Base-by-base conservation (phyloP, 2,329 filamentous ascomycete species). In the Aplosporella prunicola region DNA sequence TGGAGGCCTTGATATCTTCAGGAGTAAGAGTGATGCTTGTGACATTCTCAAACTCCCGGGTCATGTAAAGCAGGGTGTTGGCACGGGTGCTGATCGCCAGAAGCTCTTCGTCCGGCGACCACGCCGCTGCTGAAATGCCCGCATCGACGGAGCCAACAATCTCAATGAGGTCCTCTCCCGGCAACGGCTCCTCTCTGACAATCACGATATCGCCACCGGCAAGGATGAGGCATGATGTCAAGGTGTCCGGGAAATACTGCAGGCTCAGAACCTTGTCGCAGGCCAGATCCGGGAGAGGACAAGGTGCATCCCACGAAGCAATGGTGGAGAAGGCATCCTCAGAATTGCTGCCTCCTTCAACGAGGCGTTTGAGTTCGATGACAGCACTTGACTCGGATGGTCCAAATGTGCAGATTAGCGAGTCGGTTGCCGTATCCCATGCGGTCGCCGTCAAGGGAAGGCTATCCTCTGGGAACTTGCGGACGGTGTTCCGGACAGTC, bases 101-200 rank as follows among this genome's bases (percentile, higher is more conserved):
- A 13, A 96, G 69, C 57, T 96, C 89, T 54, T 95, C 89, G 53
- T 98, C 91, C 2, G 88, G 88, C 25, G 89, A 93, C 91, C 91
- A 98, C 47, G 77, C 74, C 11, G 88, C 89, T 11, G 87, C 86
- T 16, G 79, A 76, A 49, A 98, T 94, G 16, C 89, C 91, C 41
- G 82, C 82, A 62, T 95, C 87, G 24, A 98, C 84, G 22, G 87
- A 93, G 29, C 91, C 91, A 45, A 96, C 78, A 49, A 98, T 96
- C 60, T 96, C 91, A 49, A 98, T 87, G 49, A 83, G 78, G 24
- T 87, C 82, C 56, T 83, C 77, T 42, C 72, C 77, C 5, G 69
- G 64, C 20, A 70, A 56, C 28, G 76, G 70, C 26, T 80, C 73
- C 55, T 95, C 86, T 47, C 81, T 75, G 18, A 95, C 82, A 35